Percentiles rank a stretch among this genome's conserved stretches.
Evolutionary conservation across 2,329 filamentous ascomycete genomes (phyloP).

Genomic region (Beauveria bassiana): DNA sequence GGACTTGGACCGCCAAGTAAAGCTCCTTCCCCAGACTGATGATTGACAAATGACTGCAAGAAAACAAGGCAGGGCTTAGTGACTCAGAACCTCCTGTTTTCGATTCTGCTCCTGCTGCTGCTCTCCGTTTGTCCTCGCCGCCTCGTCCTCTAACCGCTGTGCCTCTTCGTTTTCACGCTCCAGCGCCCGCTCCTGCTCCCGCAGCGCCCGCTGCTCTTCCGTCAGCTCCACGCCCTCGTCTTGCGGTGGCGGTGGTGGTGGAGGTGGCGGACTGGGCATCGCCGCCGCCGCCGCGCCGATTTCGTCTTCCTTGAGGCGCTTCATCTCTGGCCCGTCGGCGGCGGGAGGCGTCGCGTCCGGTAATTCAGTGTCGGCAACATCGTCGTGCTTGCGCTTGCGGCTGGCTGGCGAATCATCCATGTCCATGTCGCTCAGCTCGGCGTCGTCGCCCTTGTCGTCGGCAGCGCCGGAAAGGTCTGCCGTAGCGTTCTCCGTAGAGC

Average conservation of each 20-base stretch:
- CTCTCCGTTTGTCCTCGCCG: slow-evolving; percentile 5
- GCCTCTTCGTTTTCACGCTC: slow-evolving; percentile 48
- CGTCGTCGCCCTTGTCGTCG: slow-evolving; percentile 19
- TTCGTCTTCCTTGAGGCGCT: slow-evolving; percentile 43
- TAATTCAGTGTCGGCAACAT: slow-evolving; percentile 30
- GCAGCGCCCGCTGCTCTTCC: slow-evolving; percentile 37
- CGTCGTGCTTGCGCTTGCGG: slow-evolving; percentile 59
- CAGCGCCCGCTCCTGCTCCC: slow-evolving; percentile 43
- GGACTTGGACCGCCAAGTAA: background rate
- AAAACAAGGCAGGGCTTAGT: background rate
- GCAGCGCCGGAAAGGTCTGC: slow-evolving; percentile 24
- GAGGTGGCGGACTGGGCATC: slow-evolving; percentile 34
- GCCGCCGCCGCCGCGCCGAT: slow-evolving; percentile 26
- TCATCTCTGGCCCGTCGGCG: slow-evolving; percentile 48
- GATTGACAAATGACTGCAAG: background rate
- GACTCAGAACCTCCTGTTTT: slow-evolving; percentile 19
- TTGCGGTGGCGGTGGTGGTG: slow-evolving; percentile 40
- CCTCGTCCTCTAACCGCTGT: slow-evolving; percentile 43
- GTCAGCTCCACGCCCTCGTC: slow-evolving; percentile 28
- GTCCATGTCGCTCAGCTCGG: slow-evolving; percentile 37
- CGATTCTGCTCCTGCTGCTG: slow-evolving; percentile 10
- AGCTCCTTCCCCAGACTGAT: background rate
- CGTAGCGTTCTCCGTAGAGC: slow-evolving; percentile 41
- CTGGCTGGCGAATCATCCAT: slow-evolving; percentile 37
- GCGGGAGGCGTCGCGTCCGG: slow-evolving; percentile 38